Base-by-base conservation (phyloP, 2,329 filamentous ascomycete genomes). In the Colletotrichum sojae region DNA sequence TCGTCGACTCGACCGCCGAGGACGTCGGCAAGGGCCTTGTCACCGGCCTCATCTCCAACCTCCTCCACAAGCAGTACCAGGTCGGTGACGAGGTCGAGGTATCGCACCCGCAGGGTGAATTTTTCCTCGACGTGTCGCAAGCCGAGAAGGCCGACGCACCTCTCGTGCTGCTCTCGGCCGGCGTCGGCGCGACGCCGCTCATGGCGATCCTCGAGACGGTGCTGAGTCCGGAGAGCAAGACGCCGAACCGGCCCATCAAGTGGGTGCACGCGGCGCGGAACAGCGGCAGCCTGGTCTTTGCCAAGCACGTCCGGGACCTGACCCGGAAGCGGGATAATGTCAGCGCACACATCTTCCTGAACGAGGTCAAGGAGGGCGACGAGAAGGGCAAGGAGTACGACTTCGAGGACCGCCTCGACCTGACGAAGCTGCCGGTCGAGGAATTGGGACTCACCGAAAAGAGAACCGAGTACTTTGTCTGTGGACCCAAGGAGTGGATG, bases 401-500 rank as follows among this genome's bases (percentile, higher is more conserved):
- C 66, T 83, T 88, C 73, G 79, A 81, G 9, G 88, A 91, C 4
- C 84, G 88, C 8, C 79, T 93, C 16, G 83, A 89, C 66, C 77
- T 94, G n/a, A 78, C 81, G 39, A 84, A 83, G 63, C 76, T 93
- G 45, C 84, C 88, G 71, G 76, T 79, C 25, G 81, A 86, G 9
- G 75, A 79, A 0, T 80, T 95, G n/a, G 88, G 85, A 72, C 76
- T 90, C 1, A 80, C 83, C 20, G 82, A 91, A 73, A 57, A 78
- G 1, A 79, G 79, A 51, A 84, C 92, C 0, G 83, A 90, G 74
- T 95, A 94, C 78, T 94, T 88, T 73, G 81, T 93, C 61, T 95
- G 93, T 75, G 93, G 92, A 0, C 92, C 92, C 0, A 84, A 85
- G 69, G 76, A 78, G 8, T 95, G 94, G 83, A 95, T 95, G 93